Percentiles rank a stretch among this genome's conserved stretches.
phyloP scores from a whole-genome alignment of 148 eudicot species.

The Fagopyrum homotropicum region DNA sequence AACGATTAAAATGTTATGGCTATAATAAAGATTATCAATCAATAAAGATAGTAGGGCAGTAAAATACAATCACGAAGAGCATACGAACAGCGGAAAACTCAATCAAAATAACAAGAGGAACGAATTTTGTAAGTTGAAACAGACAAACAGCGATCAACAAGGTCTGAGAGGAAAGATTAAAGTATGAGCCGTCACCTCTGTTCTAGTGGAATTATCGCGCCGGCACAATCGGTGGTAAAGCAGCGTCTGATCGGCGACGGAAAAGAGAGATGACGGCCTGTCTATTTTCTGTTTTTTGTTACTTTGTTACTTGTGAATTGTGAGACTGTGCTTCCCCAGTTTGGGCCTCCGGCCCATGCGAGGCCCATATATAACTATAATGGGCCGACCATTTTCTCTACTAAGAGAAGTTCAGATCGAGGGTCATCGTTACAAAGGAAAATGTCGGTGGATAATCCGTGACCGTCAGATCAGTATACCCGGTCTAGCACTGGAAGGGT shows the following conservation, averaged over 20 bases:
- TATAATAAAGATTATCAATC: not conserved
- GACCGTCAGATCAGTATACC: not conserved
- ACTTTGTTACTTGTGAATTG: not conserved
- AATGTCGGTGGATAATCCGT: constrained; percentile 4
- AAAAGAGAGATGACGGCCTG: not conserved
- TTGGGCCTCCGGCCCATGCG: not conserved
- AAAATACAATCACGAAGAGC: not conserved
- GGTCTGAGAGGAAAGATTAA: not conserved
- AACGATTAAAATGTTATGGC: not conserved
- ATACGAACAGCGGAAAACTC: not conserved
- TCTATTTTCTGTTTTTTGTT: not conserved
- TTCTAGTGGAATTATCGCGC: not conserved
- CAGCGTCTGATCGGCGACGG: constrained; percentile 10
- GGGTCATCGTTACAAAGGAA: not conserved
- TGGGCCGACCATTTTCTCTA: not conserved
- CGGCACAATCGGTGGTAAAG: not conserved
- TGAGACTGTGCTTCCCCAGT: not conserved
- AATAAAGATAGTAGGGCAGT: not conserved
- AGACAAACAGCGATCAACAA: not conserved
- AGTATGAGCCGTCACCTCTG: not conserved
- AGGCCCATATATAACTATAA: not conserved
- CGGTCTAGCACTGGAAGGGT: not conserved
- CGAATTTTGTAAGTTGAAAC: not conserved
- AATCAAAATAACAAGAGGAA: not conserved
- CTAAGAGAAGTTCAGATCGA: not conserved